phyloP scores from a whole-genome alignment of 805 yeast species.

The Lipomyces spencermartinsiae region DNA sequence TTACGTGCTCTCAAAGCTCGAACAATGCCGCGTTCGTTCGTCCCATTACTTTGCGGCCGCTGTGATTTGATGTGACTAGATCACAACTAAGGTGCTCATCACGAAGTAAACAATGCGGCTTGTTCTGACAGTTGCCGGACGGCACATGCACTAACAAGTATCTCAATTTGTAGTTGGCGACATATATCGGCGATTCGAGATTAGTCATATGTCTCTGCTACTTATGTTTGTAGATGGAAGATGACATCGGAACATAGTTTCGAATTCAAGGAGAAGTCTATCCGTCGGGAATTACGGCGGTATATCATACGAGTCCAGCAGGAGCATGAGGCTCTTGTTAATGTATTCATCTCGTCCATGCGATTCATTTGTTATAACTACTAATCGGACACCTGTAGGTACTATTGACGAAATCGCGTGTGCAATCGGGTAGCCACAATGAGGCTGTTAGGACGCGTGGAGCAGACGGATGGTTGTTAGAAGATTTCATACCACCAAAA shows the following conservation, averaged over 20 bases:
- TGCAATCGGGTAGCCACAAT: too few relatives aligned
- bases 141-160: background rate
- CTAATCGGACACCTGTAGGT: background rate
- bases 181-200: background rate
- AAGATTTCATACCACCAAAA: background rate
- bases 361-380: background rate
- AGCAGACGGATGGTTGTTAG: background rate
- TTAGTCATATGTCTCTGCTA: background rate
- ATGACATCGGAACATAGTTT: slow-evolving; percentile 7
- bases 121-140: too few relatives aligned
- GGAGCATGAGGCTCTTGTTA: slow-evolving; percentile 21
- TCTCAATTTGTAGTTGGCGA: too few relatives aligned
- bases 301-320: slow-evolving; percentile 18
- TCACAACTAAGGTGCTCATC: background rate
- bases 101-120: too few relatives aligned
- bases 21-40: too few relatives aligned
- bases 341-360: slow-evolving; percentile 3
- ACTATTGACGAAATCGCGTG: background rate
- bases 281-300: slow-evolving; percentile 25
- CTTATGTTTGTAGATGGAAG: background rate
- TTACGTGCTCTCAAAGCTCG: too few relatives aligned
- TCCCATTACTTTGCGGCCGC: too few relatives aligned
- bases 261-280: slow-evolving; percentile 26
- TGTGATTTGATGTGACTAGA: background rate
- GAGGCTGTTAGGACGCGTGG: background rate